A percentile compares a stretch with the other conserved stretches of the same genome.
Evolutionary conservation across 2,329 filamentous ascomycete genomes (phyloP).

Genomic region (Thelonectria blattea): DNA sequence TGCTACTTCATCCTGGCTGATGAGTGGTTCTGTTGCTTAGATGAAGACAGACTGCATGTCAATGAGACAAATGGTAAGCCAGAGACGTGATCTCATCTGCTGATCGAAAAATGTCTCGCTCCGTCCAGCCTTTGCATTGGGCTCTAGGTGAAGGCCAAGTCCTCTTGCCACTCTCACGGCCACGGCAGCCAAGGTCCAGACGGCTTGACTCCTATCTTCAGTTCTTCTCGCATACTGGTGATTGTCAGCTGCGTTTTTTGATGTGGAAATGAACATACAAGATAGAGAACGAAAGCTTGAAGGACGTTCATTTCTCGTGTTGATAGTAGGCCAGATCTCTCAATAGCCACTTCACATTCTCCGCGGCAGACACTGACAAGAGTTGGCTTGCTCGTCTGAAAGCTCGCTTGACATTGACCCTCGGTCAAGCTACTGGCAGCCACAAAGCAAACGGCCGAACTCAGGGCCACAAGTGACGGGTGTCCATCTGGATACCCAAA

Average conservation of each 20-base stretch:
- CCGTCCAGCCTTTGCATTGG: neutral
- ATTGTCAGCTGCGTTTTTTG: neutral
- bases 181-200: conserved; percentile 20
- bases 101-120: conserved; percentile 20
- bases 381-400: conserved; percentile 19
- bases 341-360: conserved; percentile 27
- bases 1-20: conserved; percentile 10
- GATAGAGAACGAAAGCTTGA: conserved; percentile 41
- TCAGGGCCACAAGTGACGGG: conserved; percentile 19
- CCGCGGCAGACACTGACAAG: conserved; percentile 17
- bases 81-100: conserved; percentile 20
- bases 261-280: conserved; percentile 7
- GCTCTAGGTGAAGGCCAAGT: conserved; percentile 11
- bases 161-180: conserved; percentile 18
- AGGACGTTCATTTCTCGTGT: conserved; percentile 38
- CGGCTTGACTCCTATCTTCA: conserved; percentile 11
- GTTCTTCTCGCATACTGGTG: conserved; percentile 13
- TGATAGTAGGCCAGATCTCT: conserved; percentile 30
- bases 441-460: conserved; percentile 33
- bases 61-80: conserved; percentile 20
- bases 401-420: conserved; percentile 27
- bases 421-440: conserved; percentile 36
- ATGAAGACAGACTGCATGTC: conserved; percentile 20
- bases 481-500: conserved; percentile 31
- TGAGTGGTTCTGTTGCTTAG: conserved; percentile 15